Conservation (phyloP, 768 basidiomycete genomes). For the Jaapia argillacea region DNA sequence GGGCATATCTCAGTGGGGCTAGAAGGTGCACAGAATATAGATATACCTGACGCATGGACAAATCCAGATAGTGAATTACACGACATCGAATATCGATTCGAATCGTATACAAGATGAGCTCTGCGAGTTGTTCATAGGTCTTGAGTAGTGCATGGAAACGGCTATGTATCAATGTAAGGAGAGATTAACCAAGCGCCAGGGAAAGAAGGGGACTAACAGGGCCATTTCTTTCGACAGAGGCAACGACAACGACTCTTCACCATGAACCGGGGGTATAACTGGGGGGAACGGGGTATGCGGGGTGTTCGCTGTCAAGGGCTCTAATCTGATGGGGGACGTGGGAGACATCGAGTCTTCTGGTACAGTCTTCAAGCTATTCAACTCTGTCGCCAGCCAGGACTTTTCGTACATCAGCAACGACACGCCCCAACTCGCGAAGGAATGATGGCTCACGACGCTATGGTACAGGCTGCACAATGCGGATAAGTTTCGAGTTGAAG, state of each 20-base stretch:
- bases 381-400: slow-evolving; percentile 79
- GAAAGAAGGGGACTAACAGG: slow-evolving; percentile 68
- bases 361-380: slow-evolving; percentile 55
- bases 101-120: slow-evolving; percentile 79
- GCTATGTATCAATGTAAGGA: slow-evolving; percentile 28
- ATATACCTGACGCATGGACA: slow-evolving; percentile 67
- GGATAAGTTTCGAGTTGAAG: slow-evolving; percentile 61
- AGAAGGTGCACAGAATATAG: not conserved
- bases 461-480: slow-evolving; percentile 74
- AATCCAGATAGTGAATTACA: slow-evolving; percentile 69
- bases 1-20: not conserved
- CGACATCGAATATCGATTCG: slow-evolving; percentile 84
- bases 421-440: not conserved
- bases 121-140: slow-evolving; percentile 85
- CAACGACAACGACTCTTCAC: slow-evolving; percentile 46
- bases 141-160: slow-evolving; percentile 86
- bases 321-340: slow-evolving; percentile 36
- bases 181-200: slow-evolving; percentile 54
- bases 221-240: slow-evolving; percentile 86
- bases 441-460: slow-evolving; percentile 66
- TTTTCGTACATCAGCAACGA: slow-evolving; percentile 19
- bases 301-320: slow-evolving; percentile 36
- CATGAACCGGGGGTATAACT: slow-evolving; percentile 22
- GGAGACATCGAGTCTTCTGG: slow-evolving; percentile 47
- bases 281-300: slow-evolving; percentile 36